Evolutionary conservation across 2,329 filamentous ascomycete genomes (phyloP).

Genomic region (Alternaria tenuissima): DNA sequence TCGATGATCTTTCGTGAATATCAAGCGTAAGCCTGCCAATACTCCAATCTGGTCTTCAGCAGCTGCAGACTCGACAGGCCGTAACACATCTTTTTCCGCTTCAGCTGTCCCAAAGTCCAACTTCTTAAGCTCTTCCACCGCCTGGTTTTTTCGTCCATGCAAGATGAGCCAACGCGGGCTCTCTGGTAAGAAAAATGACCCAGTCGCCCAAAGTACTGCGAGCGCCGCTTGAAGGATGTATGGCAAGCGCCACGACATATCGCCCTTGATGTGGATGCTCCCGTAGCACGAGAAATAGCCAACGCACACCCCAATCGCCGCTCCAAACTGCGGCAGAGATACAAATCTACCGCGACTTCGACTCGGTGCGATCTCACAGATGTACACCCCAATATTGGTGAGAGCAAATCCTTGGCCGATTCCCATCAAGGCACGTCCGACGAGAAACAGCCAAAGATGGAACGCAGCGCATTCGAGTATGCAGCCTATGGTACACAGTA

Average conservation of each 20-base stretch:
- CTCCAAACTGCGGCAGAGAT: not conserved
- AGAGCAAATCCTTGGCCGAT: not conserved
- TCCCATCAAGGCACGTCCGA: not conserved
- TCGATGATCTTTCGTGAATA: not conserved
- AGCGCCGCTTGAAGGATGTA: not conserved
- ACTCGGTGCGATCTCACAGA: not conserved
- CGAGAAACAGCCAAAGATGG: not conserved
- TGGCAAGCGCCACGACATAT: not conserved
- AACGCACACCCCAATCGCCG: not conserved
- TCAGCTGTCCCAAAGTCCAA: not conserved
- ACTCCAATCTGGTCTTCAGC: not conserved
- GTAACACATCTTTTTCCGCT: not conserved
- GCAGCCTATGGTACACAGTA: not conserved
- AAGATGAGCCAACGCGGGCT: not conserved
- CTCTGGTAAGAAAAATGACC: not conserved
- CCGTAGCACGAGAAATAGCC: not conserved
- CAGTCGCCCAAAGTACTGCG: not conserved
- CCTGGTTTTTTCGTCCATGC: not conserved
- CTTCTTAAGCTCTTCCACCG: not conserved
- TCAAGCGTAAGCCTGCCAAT: not conserved
- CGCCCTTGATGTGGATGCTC: not conserved
- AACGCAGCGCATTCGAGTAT: not conserved
- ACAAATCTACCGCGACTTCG: not conserved
- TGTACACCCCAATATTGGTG: not conserved
- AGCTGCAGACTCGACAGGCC: rapidly evolving